phyloP scores from a whole-genome alignment of 176 grass and related monocot species.

The Thinopyrum elongatum region DNA sequence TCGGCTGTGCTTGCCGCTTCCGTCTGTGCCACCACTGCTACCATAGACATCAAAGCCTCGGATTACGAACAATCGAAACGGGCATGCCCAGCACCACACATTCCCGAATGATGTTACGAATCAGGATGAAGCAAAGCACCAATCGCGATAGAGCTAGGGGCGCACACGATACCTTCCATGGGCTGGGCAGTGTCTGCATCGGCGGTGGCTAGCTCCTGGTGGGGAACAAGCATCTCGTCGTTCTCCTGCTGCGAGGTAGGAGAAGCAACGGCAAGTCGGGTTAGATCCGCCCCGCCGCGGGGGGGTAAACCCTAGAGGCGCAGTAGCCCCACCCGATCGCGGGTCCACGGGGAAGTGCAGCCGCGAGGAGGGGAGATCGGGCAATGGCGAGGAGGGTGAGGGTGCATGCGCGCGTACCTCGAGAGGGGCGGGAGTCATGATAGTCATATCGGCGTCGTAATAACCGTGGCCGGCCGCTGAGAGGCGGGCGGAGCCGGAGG shows the following conservation, averaged over 20 bases:
- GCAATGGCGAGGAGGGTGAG: neutral
- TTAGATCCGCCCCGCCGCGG: slow-evolving; percentile 49
- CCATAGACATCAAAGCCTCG: neutral
- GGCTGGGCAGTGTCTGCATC: slow-evolving; percentile 48
- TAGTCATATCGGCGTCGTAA: slow-evolving; percentile 42
- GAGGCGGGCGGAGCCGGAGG: neutral
- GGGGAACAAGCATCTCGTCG: slow-evolving; percentile 81
- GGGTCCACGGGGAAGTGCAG: neutral
- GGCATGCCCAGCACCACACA: neutral
- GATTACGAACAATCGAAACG: slow-evolving; percentile 20
- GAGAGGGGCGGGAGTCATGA: slow-evolving; percentile 68
- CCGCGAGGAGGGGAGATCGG: neutral
- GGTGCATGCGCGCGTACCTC: slow-evolving; percentile 46
- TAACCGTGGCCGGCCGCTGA: neutral
- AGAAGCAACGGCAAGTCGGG: neutral
- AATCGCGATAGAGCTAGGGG: slow-evolving; percentile 5
- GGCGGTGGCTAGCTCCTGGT: slow-evolving; percentile 57
- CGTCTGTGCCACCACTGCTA: slow-evolving; percentile 56
- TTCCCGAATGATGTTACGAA: slow-evolving; percentile 34
- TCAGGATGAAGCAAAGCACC: slow-evolving; percentile 17
- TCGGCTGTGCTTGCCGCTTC: slow-evolving; percentile 70
- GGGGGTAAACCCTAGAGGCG: slow-evolving; percentile 27
- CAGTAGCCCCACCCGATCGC: neutral
- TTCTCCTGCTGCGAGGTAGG: slow-evolving; percentile 55
- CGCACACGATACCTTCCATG: slow-evolving; percentile 73